Evolutionary conservation across 2,329 filamentous ascomycete genomes (phyloP), one percentile per base, ranked within the genome.

Genomic region (Diaporthe amygdali): DNA sequence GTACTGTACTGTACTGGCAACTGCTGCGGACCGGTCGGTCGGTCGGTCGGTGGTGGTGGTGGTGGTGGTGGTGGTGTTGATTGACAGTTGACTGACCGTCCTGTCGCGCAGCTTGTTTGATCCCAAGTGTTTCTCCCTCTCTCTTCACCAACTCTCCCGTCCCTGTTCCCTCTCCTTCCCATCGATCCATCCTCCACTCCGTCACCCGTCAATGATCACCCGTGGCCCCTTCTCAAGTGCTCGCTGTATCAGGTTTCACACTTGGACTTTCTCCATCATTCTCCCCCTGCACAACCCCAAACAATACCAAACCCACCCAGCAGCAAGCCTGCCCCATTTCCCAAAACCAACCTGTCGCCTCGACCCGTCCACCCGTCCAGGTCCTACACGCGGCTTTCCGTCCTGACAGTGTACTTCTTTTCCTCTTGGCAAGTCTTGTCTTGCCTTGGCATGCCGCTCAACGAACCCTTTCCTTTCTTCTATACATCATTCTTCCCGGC

Each of bases 381-480:
- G 46, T 52, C 27, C 51, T 44, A 41, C 32, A 54, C 49, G 67
- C 59, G 67, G 49, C 67, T 22, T 55, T 49, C 68, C 51, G 39
- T 72, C 66, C 71, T 63, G 61, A 63, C 63, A 63, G 20, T 68
- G 47, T 63, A 66, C 66, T 56, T 69, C 69, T 61, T 46, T 47
- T 25, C 56, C 59, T 71, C 72, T 74, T 74, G 72, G 72, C 72
- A 74, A 66, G 73, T 73, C 74, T 71, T 71, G 71, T 74, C 73
- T 64, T 72, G 76, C 76, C 77, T 78, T 79, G 77, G 77, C 77
- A 63, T 63, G 59, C 59, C 59, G 59, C 66, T 66, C 66, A 71
- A 69, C 70, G 68, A 68, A 71, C 71, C 75, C 74, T 72, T 75
- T 72, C 67, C 75, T 74, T 73, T 72, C 61, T 54, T 64, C 44